phyloP scores from a whole-genome alignment of 2,329 filamentous ascomycete genomes.

The Chaetomium strumarium region DNA sequence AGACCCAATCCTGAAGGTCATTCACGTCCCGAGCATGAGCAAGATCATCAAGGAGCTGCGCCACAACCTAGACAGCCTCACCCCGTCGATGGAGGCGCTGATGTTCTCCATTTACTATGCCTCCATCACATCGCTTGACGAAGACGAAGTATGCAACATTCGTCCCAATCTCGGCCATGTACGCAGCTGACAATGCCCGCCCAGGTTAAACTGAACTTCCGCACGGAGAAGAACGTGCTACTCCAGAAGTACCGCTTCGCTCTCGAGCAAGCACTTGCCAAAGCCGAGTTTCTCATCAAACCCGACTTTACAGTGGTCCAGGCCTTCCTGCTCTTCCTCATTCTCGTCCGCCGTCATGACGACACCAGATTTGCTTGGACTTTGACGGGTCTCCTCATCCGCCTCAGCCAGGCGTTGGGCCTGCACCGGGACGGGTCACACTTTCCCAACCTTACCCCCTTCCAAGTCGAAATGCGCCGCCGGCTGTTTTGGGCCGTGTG shows the following conservation, averaged over 20 bases:
- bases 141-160: slow-evolving; percentile 45
- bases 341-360: slow-evolving; percentile 46
- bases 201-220: slow-evolving; percentile 47
- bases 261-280: slow-evolving; percentile 54
- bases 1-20: slow-evolving; percentile 63
- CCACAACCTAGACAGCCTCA: slow-evolving; percentile 52
- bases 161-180: neutral
- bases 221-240: slow-evolving; percentile 41
- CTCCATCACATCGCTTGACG: slow-evolving; percentile 53
- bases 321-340: slow-evolving; percentile 54
- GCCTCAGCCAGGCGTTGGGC: slow-evolving; percentile 49
- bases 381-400: slow-evolving; percentile 55
- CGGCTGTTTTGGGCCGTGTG: slow-evolving; percentile 58
- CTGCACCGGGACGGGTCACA: slow-evolving; percentile 52
- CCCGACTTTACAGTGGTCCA: slow-evolving; percentile 56
- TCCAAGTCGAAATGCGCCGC: slow-evolving; percentile 57
- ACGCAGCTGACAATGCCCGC: neutral
- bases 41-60: slow-evolving; percentile 56
- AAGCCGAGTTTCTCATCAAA: slow-evolving; percentile 54
- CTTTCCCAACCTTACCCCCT: slow-evolving; percentile 48
- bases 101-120: slow-evolving; percentile 59
- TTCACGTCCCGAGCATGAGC: slow-evolving; percentile 64
- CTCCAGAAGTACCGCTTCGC: slow-evolving; percentile 46
- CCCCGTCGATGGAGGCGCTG: slow-evolving; percentile 52
- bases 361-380: slow-evolving; percentile 55